Evolutionary conservation across 2,329 filamentous ascomycete genomes (phyloP), one percentile per base, ranked within the genome.

Genomic region (Microdochium bolleyi): DNA sequence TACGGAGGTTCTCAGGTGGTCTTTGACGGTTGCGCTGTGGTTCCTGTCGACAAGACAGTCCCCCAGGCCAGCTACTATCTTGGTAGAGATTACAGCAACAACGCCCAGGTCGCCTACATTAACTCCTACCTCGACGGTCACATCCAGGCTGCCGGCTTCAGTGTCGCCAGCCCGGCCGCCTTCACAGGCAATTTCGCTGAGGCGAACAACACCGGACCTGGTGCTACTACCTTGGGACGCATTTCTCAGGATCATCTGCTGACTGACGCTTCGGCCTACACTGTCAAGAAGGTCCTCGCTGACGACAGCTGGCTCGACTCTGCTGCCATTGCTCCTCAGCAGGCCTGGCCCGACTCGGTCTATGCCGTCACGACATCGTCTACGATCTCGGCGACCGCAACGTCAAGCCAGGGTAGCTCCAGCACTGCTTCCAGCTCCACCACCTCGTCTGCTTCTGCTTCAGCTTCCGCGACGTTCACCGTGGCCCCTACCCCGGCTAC

Each of bases 401-500:
- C 16, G 13, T 10, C 37, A 41, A 41, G 11, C 37, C 19, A 51
- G 3, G 37, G 49, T 7, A 51, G 55, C 19, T 48, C 54, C 19
- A 53, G 52, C 10, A 50, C 52, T 24, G 21, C 52, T 2, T 27
- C 51, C 8, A 49, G 55, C 14, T 48, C 54, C 24, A n/a, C n/a
- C n/a, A n/a, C n/a, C n/a, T n/a, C n/a, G n/a, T n/a, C n/a, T n/a
- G n/a, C n/a, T n/a, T 49, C 52, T 10, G 49, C 53, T 32, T 53
- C 60, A 14, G 49, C 60, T 13, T 54, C 60, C 1, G 53, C 60
- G 11, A 60, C 61, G 44, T 60, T 64, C 7, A 65, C 66, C 2
- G 63, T 70, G 0, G 70, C 68, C 2, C 60, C 70, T 1, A 62
- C 64, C 53, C 52, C 73, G 27, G 57, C 70, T 2, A 61, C 60